phyloP scores from a whole-genome alignment of 2,329 filamentous ascomycete species.

The Microdochium trichocladiopsis region DNA sequence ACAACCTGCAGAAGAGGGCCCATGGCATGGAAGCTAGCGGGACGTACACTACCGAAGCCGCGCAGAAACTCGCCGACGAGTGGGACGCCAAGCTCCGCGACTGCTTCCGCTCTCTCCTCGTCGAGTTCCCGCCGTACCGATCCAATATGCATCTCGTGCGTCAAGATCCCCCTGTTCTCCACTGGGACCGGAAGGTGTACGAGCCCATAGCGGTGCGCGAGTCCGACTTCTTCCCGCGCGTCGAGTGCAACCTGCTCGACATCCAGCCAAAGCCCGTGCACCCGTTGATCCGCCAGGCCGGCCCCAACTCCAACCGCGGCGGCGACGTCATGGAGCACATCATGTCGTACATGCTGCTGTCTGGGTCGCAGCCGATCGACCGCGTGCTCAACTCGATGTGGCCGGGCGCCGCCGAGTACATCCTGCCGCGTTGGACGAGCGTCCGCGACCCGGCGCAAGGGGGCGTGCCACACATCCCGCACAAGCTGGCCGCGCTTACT shows the following conservation, averaged over 20 bases:
- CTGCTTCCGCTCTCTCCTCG: constrained; percentile 6
- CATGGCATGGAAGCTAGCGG: constrained; percentile 16
- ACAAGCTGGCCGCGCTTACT: constrained; percentile 31
- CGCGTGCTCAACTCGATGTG: constrained; percentile 44
- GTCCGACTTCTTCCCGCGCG: constrained; percentile 61
- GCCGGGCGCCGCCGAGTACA: constrained; percentile 50
- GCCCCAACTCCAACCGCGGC: constrained; percentile 27
- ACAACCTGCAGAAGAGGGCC: constrained; percentile 7
- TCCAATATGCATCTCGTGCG: constrained; percentile 49
- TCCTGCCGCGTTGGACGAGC: constrained; percentile 40
- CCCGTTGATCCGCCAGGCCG: constrained; percentile 38
- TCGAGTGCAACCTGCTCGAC: constrained; percentile 54
- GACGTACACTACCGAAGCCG: background rate
- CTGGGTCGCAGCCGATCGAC: constrained; percentile 25
- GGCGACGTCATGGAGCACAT: constrained; percentile 49
- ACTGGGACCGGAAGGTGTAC: constrained; percentile 63
- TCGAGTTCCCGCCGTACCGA: constrained; percentile 30
- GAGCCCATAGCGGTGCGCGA: constrained; percentile 57
- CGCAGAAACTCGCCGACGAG: constrained; percentile 11
- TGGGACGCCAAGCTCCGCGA: constrained; percentile 27
- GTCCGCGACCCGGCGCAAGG: constrained; percentile 39
- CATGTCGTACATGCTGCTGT: constrained; percentile 29
- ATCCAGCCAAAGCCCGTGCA: constrained; percentile 53
- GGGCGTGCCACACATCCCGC: constrained; percentile 29
- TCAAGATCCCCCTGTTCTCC: constrained; percentile 42